A percentile compares a stretch with the other conserved stretches of the same genome.
These are phyloP conservation scores for Blastobotrys chiropterorum DNA, from an alignment of 805 yeast species.

Conservation along the genomic window DNA sequence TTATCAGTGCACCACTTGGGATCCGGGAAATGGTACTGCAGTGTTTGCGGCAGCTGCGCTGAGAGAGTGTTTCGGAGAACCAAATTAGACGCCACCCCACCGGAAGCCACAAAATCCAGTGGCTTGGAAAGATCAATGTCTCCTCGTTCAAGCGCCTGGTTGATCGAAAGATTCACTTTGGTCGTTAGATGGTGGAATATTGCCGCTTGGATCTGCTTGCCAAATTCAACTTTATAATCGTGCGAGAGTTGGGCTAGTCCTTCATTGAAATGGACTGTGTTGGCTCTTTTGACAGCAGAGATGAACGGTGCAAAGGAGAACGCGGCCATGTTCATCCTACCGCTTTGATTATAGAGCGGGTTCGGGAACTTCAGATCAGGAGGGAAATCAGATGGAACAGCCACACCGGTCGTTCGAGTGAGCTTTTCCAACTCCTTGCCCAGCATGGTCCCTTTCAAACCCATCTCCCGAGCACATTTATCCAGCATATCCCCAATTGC, in stretches of 20 bases:
- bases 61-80: slow-evolving; percentile 24
- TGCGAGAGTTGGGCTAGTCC: slow-evolving; percentile 8
- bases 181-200: slow-evolving; percentile 68
- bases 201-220: slow-evolving; percentile 45
- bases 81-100: slow-evolving; percentile 86
- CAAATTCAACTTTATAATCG: slow-evolving; percentile 15
- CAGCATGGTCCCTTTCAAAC: slow-evolving; percentile 73
- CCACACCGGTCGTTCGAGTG: slow-evolving; percentile 34
- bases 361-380: slow-evolving; percentile 34
- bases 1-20: slow-evolving; percentile 81
- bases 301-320: slow-evolving; percentile 79
- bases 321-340: slow-evolving; percentile 39
- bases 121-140: slow-evolving; percentile 3
- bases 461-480: slow-evolving; percentile 83
- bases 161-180: slow-evolving; percentile 41
- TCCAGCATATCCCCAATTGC: slow-evolving; percentile 94
- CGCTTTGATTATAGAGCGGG: slow-evolving; percentile 48
- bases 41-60: slow-evolving; percentile 22
- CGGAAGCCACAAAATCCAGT: slow-evolving; percentile 62
- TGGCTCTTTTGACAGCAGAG: slow-evolving; percentile 37
- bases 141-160: slow-evolving; percentile 32
- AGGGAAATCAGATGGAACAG: slow-evolving; percentile 3
- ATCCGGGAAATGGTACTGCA: slow-evolving; percentile 54
- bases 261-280: slow-evolving; percentile 13
- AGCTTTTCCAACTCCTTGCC: slow-evolving; percentile 74